Base-by-base conservation (phyloP, 306 rosid species). In the Rosa chinensis region DNA sequence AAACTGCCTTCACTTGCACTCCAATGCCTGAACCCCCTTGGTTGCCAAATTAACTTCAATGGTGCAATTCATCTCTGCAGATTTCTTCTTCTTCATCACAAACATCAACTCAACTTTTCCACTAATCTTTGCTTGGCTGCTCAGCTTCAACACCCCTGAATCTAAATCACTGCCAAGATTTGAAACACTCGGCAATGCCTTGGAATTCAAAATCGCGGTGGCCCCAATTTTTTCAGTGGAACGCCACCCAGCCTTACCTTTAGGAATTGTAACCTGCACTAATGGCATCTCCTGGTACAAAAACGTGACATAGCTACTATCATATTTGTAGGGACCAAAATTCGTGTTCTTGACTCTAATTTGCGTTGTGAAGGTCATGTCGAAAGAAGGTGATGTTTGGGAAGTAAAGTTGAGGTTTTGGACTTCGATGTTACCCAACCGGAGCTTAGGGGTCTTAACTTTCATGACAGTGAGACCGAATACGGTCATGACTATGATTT, bases 341-440 rank as follows among this genome's bases (percentile, higher is more conserved):
- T 76, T 76, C 37, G 72, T 43, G 70, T 70, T 78, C 69, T 78
- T 78, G n/a, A 70, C 58, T 39, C 52, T 55, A 18, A 78, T 56
- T 70, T 78, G 23, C 21, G 81, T 20, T 18, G 49, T 56, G 40
- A 74, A 58, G 13, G 14, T 74, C 28, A 39, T 4, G 37, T 55
- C 67, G 16, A 55, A 74, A n/a, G 66, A 74, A 32, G 76, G 62
- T 50, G 63, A 20, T 18, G 58, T 52, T 35, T 55, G 23, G 47
- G 44, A 14, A 21, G 5, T 44, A 6, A 5, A 52, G 58, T 52
- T 52, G 32, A 75, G 39, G 23, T 9, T 44, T 14, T 61, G 58
- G 78, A 75, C 18, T 1, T 6, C 17, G 78, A 61, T 47, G 7
- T 23, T 28, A 9, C 43, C 70, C 23, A 75, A 25, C 17, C 78